Base-by-base conservation (phyloP, 148 eudicot genomes). In the Linanthus parryae region DNA sequence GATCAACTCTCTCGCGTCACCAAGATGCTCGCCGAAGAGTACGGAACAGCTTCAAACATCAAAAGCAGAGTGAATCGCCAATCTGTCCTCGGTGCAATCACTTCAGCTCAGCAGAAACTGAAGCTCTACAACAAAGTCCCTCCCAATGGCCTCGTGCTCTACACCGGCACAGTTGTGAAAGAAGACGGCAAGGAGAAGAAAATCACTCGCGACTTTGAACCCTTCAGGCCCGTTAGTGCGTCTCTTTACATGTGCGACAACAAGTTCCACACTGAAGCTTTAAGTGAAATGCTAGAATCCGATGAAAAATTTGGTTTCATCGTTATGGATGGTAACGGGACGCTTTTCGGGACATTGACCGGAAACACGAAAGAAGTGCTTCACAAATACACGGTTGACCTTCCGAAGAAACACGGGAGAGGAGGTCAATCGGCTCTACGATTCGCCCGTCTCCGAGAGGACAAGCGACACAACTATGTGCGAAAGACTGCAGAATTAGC, bases 341-440 rank as follows among this genome's bases (percentile, higher is more conserved):
- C 68, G 25, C 68, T 64, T 31, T 64, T 64, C 37, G 68, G 68
- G 34, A 64, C 68, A 22, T 40, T 64, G 22, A 64, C 61, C 18
- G 68, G 68, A 13, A 64, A 64, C 43, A 64, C 68, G 20, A 54
- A 56, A 40, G 61, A 64, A 44, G 61, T 64, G 42, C 68, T 64
- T 56, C 68, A 64, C 54, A 64, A 64, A 33, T 64, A 55, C 31
- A 37, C 61, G 29, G 68, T 64, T 21, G 68, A 56, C 45, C 61
- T 64, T 15, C 68, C 68, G 9, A 64, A 64, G 43, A 65, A 65
- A 53, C 69, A 65, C 19, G 69, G 69, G 23, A 41, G 69, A 58
- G 69, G 69, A 48, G 69, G 69, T 24, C 69, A 65, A 24, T 65
- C 69, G 5, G 63, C 69, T 44, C 58, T 57, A 3, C 69, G 69